Evolutionary conservation across 306 rosid genomes (phyloP).

Genomic region (Crotalaria pallida): DNA sequence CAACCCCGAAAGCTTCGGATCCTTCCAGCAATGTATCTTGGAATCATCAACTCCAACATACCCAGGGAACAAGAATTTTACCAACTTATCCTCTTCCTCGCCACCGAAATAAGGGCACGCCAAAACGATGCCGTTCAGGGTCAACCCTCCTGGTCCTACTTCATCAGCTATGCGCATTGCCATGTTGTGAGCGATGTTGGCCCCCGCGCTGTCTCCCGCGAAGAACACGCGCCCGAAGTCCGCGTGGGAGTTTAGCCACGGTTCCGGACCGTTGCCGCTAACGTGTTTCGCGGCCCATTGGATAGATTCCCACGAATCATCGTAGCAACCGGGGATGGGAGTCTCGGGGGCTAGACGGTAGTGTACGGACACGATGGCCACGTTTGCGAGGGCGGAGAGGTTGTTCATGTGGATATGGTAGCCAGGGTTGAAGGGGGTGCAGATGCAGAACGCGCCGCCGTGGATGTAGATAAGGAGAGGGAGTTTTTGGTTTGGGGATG

Average conservation of each 20-base stretch:
- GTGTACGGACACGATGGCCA: conserved; percentile 36
- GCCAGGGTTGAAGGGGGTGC: conserved; percentile 29
- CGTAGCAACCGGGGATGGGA: conserved; percentile 46
- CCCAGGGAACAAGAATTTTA: conserved; percentile 15
- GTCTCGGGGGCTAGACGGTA: conserved; percentile 60
- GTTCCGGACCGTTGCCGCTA: conserved; percentile 16
- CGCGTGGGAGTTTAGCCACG: conserved; percentile 43
- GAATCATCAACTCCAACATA: conserved; percentile 31
- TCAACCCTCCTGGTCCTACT: not conserved
- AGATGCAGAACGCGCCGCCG: conserved; percentile 59
- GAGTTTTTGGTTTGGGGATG: conserved; percentile 20
- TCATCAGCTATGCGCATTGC: conserved; percentile 5
- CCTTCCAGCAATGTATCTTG: conserved; percentile 23
- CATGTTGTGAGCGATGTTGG: conserved; percentile 37
- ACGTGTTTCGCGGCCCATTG: conserved; percentile 39
- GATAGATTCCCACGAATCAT: conserved; percentile 50
- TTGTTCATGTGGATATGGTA: conserved; percentile 40
- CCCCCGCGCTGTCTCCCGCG: conserved; percentile 75
- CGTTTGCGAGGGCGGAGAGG: conserved; percentile 34
- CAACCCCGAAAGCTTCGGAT: conserved; percentile 29
- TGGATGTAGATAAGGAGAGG: conserved; percentile 61
- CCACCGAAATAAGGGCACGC: conserved; percentile 50
- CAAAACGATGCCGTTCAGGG: conserved; percentile 36
- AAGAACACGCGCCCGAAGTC: conserved; percentile 30
- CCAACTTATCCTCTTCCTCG: conserved; percentile 9